Evolutionary conservation across 345 rosid genomes (phyloP).

Genomic region (Punica granatum): DNA sequence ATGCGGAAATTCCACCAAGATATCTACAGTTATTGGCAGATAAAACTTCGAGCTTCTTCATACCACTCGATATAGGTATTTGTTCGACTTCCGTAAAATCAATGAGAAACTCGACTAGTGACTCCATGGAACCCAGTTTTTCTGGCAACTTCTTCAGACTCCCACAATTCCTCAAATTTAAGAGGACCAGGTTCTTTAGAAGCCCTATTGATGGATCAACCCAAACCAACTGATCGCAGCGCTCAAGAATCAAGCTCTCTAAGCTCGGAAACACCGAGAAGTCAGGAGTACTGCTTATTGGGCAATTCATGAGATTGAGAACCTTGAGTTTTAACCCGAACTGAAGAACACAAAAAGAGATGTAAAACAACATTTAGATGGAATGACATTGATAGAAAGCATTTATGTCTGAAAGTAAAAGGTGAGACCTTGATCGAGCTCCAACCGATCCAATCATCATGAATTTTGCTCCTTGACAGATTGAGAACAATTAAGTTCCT

Average conservation of each 20-base stretch:
- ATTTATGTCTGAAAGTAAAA: not conserved
- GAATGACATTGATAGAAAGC: not conserved
- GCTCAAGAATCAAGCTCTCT: not conserved
- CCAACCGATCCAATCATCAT: not conserved
- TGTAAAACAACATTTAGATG: not conserved
- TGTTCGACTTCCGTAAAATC: not conserved
- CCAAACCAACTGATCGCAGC: fast-evolving
- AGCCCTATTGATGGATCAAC: not conserved
- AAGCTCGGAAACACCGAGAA: not conserved
- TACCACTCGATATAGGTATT: not conserved
- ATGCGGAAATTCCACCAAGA: not conserved
- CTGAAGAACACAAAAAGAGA: not conserved
- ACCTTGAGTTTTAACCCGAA: not conserved
- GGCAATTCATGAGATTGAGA: not conserved
- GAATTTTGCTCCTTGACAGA: not conserved
- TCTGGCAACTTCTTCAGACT: not conserved
- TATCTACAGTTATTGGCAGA: not conserved
- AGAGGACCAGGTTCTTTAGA: not conserved
- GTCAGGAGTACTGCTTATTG: not conserved
- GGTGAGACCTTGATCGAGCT: not conserved
- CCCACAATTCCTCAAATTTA: not conserved
- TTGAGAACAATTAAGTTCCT: too few species aligned
- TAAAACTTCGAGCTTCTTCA: not conserved
- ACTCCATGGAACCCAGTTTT: not conserved
- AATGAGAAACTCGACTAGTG: not conserved